phyloP scores from a whole-genome alignment of 306 rosid genomes.

The Dryas drummondii region DNA sequence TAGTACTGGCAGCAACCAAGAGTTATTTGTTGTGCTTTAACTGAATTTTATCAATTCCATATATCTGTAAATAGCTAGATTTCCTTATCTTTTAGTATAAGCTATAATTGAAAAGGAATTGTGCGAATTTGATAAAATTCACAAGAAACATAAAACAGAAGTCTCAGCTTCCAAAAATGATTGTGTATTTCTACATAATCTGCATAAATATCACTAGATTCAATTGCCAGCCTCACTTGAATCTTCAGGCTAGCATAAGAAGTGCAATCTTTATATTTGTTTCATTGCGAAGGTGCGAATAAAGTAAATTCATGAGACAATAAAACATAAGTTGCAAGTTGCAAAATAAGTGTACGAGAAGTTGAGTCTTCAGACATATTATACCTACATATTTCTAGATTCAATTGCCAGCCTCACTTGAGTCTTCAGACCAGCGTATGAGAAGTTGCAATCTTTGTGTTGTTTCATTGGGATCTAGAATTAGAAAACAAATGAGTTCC shows the following conservation, averaged over 20 bases:
- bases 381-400: constrained; percentile 75
- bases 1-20: constrained; percentile 2
- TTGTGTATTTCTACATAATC: neutral
- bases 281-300: constrained; percentile 51
- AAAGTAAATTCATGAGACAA: neutral
- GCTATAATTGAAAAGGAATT: neutral
- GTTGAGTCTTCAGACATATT: constrained; percentile 10
- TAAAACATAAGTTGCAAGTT: neutral
- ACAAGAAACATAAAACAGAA: neutral
- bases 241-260: constrained; percentile 93
- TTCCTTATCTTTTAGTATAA: neutral
- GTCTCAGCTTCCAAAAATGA: neutral
- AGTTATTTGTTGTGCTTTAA: neutral
- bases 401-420: constrained; percentile 94
- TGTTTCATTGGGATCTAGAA: constrained; percentile 88
- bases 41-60: neutral
- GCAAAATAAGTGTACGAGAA: neutral
- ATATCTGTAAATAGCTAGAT: constrained; percentile 1
- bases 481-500: constrained; percentile 10
- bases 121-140: neutral
- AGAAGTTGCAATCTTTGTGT: constrained; percentile 98
- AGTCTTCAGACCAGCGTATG: constrained; percentile 94
- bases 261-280: constrained; percentile 94
- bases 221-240: constrained; percentile 89
- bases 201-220: constrained; percentile 72